Evolutionary conservation across 2,329 filamentous ascomycete genomes (phyloP).

Genomic region (Mollisiaceae sp.): DNA sequence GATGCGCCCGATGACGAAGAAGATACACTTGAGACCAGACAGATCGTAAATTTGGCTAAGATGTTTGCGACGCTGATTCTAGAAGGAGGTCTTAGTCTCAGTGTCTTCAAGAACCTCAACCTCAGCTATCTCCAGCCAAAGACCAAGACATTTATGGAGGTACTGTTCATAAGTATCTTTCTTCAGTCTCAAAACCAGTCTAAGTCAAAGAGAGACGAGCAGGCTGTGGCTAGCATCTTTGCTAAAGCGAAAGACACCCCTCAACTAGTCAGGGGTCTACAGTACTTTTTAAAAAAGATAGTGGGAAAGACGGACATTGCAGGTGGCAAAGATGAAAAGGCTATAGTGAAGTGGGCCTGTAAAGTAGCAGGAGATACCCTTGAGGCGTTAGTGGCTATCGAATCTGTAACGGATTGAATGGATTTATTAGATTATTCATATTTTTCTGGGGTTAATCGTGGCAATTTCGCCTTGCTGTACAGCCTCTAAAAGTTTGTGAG

Average conservation of each 20-base stretch:
- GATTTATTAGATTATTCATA: not conserved
- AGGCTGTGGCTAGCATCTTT: slow-evolving; percentile 69
- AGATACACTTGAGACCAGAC: slow-evolving; percentile 56
- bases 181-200: slow-evolving; percentile 64
- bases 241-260: slow-evolving; percentile 65
- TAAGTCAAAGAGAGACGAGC: slow-evolving; percentile 56
- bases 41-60: slow-evolving; percentile 70
- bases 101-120: slow-evolving; percentile 73
- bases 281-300: slow-evolving; percentile 80
- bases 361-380: slow-evolving; percentile 48
- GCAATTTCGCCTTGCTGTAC: too few species aligned
- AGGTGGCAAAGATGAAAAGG: slow-evolving; percentile 53
- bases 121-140: slow-evolving; percentile 78
- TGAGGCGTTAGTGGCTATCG: slow-evolving; percentile 32
- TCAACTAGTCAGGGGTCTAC: slow-evolving; percentile 73
- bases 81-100: slow-evolving; percentile 62
- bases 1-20: slow-evolving; percentile 63
- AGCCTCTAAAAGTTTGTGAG: not conserved
- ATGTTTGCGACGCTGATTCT: slow-evolving; percentile 68
- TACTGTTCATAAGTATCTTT: slow-evolving; percentile 78
- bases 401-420: slow-evolving; percentile 20
- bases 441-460: not conserved
- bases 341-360: slow-evolving; percentile 54
- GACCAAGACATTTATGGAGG: slow-evolving; percentile 78
- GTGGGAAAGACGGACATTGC: slow-evolving; percentile 68